phyloP scores from a whole-genome alignment of 2,329 filamentous ascomycete genomes.

The Mariannaea sp. region DNA sequence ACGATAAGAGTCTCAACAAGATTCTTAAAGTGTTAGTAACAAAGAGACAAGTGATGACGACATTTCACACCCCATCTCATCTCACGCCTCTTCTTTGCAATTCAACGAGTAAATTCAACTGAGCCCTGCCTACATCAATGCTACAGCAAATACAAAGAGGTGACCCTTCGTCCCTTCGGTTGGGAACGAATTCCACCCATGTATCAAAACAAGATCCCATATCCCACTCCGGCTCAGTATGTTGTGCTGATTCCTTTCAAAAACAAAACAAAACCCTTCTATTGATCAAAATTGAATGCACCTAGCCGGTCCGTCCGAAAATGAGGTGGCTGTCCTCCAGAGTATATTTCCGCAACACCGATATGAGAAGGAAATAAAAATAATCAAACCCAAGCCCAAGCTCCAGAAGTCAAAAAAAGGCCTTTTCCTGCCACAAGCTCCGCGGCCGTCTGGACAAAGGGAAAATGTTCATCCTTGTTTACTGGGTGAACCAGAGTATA shows the following conservation, averaged over 20 bases:
- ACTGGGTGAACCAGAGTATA: constrained; percentile 21
- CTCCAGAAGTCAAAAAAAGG: constrained; percentile 36
- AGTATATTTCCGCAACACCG: constrained; percentile 19
- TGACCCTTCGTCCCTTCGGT: neutral
- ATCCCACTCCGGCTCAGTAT: constrained; percentile 8
- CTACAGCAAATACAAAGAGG: constrained; percentile 17
- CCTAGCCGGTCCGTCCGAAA: constrained; percentile 7
- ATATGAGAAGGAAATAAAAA: no score
- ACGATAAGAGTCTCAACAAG: no score
- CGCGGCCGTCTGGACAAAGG: constrained; percentile 31
- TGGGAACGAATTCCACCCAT: constrained; percentile 7
- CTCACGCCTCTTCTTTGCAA: neutral
- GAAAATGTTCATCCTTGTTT: constrained; percentile 21
- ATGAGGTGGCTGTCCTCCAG: constrained; percentile 5
- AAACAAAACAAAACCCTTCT: constrained; percentile 17
- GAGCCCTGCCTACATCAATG: constrained; percentile 6
- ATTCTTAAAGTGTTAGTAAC: no score
- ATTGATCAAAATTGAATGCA: constrained; percentile 18
- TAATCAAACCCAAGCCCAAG: constrained; percentile 27
- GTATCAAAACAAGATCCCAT: constrained; percentile 4
- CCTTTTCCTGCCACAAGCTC: constrained; percentile 31
- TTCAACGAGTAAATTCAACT: constrained; percentile 8
- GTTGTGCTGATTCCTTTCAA: constrained; percentile 18
- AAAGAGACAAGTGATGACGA: no score
- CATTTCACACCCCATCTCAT: neutral